phyloP scores from a whole-genome alignment of 352 stramenopile genomes.

The Aphanomyces euteiches region DNA sequence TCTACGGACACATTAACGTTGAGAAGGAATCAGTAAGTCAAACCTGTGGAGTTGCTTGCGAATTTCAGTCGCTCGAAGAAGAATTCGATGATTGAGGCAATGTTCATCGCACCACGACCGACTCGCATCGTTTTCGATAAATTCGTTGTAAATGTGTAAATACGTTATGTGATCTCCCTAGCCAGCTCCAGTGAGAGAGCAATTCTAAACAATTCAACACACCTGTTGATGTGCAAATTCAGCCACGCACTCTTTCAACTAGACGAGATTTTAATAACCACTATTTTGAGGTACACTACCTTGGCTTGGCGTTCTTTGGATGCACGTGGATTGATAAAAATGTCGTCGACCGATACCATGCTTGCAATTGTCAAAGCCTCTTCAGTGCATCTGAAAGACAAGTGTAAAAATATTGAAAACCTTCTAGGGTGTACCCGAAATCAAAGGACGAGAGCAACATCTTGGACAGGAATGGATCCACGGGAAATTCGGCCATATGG shows the following conservation, averaged over 20 bases:
- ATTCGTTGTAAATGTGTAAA: constrained; percentile 65
- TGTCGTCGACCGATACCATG: constrained; percentile 91
- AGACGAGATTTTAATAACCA: background rate
- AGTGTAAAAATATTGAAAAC: constrained; percentile 51
- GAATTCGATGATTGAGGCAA: constrained; percentile 52
- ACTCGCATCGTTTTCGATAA: constrained; percentile 57
- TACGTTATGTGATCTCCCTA: constrained; percentile 67
- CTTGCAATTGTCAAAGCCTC: constrained; percentile 95
- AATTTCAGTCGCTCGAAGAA: constrained; percentile 63
- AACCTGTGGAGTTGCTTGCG: constrained; percentile 64
- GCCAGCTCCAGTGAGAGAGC: background rate
- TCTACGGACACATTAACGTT: constrained; percentile 17
- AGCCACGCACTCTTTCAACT: constrained; percentile 49
- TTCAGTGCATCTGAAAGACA: constrained; percentile 61
- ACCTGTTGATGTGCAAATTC: constrained; percentile 56
- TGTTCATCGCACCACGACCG: constrained; percentile 75
- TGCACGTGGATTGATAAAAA: constrained; percentile 58
- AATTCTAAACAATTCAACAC: background rate
- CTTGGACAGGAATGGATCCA: constrained; percentile 88
- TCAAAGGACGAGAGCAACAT: constrained; percentile 61
- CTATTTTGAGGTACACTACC: constrained; percentile 34
- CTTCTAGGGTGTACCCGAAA: constrained; percentile 34
- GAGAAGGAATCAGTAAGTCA: constrained; percentile 27
- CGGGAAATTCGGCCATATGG: constrained; percentile 96
- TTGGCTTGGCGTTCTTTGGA: constrained; percentile 67